Percentiles rank a stretch among this genome's conserved stretches.
Evolutionary conservation across 2,329 filamentous ascomycete species (phyloP).

Genomic region (Sclerotinia sclerotiorum): DNA sequence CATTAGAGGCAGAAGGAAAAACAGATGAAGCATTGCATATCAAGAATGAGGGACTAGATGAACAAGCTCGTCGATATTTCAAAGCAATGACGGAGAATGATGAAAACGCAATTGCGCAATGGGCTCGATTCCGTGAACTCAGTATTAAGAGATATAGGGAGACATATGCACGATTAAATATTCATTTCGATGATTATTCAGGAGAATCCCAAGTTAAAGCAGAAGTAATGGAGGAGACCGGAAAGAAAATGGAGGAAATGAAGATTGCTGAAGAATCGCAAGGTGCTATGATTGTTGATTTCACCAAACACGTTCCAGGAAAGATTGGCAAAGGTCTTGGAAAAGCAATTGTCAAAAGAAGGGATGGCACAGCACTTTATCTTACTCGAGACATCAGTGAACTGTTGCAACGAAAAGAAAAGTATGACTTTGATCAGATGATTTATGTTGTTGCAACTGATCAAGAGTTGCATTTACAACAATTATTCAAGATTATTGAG

Average conservation of each 20-base stretch:
- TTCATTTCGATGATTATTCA: slow-evolving; percentile 68
- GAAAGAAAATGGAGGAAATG: slow-evolving; percentile 61
- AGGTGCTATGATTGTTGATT: slow-evolving; percentile 72
- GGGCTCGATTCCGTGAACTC: slow-evolving; percentile 65
- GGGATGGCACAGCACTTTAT: slow-evolving; percentile 74
- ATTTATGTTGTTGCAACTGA: slow-evolving; percentile 74
- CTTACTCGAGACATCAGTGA: slow-evolving; percentile 77
- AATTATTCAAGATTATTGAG: slow-evolving; percentile 75
- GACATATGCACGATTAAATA: slow-evolving; percentile 69
- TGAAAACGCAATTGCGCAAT: slow-evolving; percentile 57
- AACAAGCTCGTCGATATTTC: slow-evolving; percentile 73
- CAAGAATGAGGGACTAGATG: slow-evolving; percentile 62
- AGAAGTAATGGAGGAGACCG: slow-evolving; percentile 64
- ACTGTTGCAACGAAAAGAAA: slow-evolving; percentile 62
- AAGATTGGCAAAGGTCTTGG: slow-evolving; percentile 69
- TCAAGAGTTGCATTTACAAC: slow-evolving; percentile 71
- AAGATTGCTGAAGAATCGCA: slow-evolving; percentile 67
- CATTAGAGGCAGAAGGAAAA: slow-evolving; percentile 39
- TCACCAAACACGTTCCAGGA: slow-evolving; percentile 64
- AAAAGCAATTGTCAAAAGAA: slow-evolving; percentile 69
- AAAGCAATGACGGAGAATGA: slow-evolving; percentile 71
- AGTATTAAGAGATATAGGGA: slow-evolving; percentile 66
- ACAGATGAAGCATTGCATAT: slow-evolving; percentile 51
- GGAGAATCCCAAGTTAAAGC: slow-evolving; percentile 73
- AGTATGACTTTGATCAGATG: slow-evolving; percentile 73